Base-by-base conservation (phyloP, 2,329 filamentous ascomycete genomes). In the Hymenoscyphus salicellus region DNA sequence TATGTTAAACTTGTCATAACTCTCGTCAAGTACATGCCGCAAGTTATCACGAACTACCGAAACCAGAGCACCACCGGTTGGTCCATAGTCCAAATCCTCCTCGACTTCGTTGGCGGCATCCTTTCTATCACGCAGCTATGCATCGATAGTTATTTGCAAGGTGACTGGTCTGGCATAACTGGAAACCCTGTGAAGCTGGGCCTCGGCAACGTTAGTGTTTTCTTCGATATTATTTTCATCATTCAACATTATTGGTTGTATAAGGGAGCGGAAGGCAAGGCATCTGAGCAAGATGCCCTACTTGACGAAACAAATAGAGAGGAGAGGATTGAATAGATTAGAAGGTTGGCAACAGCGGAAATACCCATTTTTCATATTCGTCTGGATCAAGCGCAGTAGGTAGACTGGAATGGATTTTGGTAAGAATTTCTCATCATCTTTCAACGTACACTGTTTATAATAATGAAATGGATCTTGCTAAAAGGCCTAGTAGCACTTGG, bases 111-210 rank as follows among this genome's bases (percentile, higher is more conserved):
- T 1, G 95, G 95, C 43, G 93, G 94, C 41, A 75, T 95, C 20
- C 80, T 98, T 59, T 96, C 92, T 65, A 83, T 97, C 61, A 79
- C 85, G 2, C 95, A 99, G 78, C 84, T 96, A 67, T 79, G 89
- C 26, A 88, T 98, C 66, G 95, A 98, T 79, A 93, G 92, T 65
- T 92, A 89, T 65, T 79, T 96, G 43, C 88, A 95, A 76, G 84
- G 84, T 63, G 92, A 97, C 79, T 97, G 94, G 93, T 90, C 89
- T 58, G 95, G 94, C 26, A 83, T 98, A 64, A 93, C 89, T 0
- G 94, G 93, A 1, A 98, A 98, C 76, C 92, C 93, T 0, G 89
- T 95, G 71, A 99, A 98, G 79, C 87, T 98, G 65, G 87, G 88
- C 2, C 82, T 98, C 52, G 90, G 91, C 16, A 94, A 96, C 73